Base-by-base conservation (phyloP, 768 basidiomycete genomes). In the Russula virescens region DNA sequence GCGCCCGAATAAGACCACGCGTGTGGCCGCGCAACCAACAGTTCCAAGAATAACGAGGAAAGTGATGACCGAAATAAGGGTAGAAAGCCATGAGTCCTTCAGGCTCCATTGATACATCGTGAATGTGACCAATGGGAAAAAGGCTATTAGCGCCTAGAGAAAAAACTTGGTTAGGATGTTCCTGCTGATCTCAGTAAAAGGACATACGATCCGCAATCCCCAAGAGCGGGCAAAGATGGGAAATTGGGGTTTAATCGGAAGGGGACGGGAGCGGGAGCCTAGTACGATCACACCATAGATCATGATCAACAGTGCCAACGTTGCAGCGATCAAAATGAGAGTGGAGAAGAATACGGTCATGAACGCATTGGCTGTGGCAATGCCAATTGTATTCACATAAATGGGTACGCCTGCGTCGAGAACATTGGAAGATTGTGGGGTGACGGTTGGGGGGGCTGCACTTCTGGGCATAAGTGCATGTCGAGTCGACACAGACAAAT, bases 71-170 rank as follows among this genome's bases (percentile, higher is more conserved):
- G 94, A 89, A 45, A 98, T 78, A 40, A 96, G 76, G 67, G 86
- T 80, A 0, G 93, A 82, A 2, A 96, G 79, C 87, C 91, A 93
- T 0, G 94, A 94, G 73, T 98, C 94, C 62, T 83, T 76, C 65
- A 94, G 77, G 0, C 89, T 91, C 91, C 94, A 98, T 73, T 98
- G 94, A 73, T 88, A 94, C 70, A 97, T 82, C 9, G 83, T 78
- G 67, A 97, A 91, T 64, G 89, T 82, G 64, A 85, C 73, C 62
- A 93, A 75, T 10, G 95, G 95, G 54, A 83, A 76, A 66, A 85
- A 77, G 26, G 79, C 74, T 49, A 91, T 73, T n/a, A 94, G 73
- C 18, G 79, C 83, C 86, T 68, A 48, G 3, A 25, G 31, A 6
- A 88, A 63, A 16, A 57, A 47, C 18, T 52, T 58, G 2, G 49